Percentiles rank a stretch among this genome's conserved stretches.
Evolutionary conservation across 345 rosid genomes (phyloP).

Genomic region (Lagerstroemia speciosa): DNA sequence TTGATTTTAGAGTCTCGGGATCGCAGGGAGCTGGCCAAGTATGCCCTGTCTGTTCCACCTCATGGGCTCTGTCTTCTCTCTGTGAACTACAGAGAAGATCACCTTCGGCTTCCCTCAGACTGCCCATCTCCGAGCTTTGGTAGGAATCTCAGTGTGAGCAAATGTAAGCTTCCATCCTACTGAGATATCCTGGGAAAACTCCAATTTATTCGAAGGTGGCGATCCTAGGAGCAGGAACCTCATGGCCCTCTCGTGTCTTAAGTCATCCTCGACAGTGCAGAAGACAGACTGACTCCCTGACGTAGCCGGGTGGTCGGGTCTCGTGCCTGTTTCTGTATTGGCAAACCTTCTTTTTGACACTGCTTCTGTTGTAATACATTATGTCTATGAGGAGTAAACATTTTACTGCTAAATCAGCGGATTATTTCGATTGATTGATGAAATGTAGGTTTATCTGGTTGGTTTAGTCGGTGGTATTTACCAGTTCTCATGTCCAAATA

Average conservation of each 20-base stretch:
- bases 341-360: background rate
- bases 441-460: no score
- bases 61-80: slow-evolving; percentile 74
- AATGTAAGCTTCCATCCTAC: slow-evolving; percentile 60
- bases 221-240: background rate
- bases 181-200: background rate
- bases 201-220: background rate
- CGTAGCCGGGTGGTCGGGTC: background rate
- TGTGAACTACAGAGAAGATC: slow-evolving; percentile 56
- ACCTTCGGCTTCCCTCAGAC: slow-evolving; percentile 50
- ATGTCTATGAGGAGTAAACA: no score
- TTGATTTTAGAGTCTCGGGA: slow-evolving; percentile 51
- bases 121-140: slow-evolving; percentile 65
- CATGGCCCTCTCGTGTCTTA: background rate
- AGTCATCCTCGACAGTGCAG: background rate
- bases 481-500: background rate
- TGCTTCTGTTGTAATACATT: background rate
- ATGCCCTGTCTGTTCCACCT: slow-evolving; percentile 53
- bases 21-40: slow-evolving; percentile 74
- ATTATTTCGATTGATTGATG: no score
- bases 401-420: no score
- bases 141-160: slow-evolving; percentile 44
- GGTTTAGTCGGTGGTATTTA: no score
- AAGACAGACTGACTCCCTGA: background rate
- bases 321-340: background rate